These are phyloP conservation scores for Xylaria multiplex DNA, from an alignment of 2,329 filamentous ascomycete species.

Conservation along the genomic window DNA sequence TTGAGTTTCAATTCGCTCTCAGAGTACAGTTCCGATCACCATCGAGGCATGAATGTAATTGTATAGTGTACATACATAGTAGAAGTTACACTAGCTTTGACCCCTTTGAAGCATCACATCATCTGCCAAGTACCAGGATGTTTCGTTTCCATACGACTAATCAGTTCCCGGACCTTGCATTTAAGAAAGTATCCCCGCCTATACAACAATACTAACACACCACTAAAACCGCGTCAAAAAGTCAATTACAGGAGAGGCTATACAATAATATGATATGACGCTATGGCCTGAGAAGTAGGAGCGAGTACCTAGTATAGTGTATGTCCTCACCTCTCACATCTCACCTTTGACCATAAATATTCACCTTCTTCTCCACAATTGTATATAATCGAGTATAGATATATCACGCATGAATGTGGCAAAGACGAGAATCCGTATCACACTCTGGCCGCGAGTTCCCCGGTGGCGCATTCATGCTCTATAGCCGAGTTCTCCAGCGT, in stretches of 20 bases:
- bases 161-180: not conserved
- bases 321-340: not conserved
- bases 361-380: constrained; percentile 18
- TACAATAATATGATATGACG: constrained; percentile 10
- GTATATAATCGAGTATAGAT: not conserved
- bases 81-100: constrained; percentile 8
- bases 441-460: constrained; percentile 15
- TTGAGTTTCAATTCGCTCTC: not conserved
- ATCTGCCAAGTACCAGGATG: constrained; percentile 11
- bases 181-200: constrained; percentile 3
- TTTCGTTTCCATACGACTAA: constrained; percentile 27
- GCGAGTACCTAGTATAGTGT: not conserved
- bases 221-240: not conserved
- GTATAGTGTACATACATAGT: not conserved
- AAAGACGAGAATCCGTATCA: constrained; percentile 23
- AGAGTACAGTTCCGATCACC: constrained; percentile 4
- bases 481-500: constrained; percentile 7
- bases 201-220: constrained; percentile 12
- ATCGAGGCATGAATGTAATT: constrained; percentile 25
- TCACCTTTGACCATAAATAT: constrained; percentile 16
- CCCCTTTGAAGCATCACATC: constrained; percentile 23
- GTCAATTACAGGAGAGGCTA: constrained; percentile 2
- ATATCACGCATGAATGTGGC: constrained; percentile 27
- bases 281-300: constrained; percentile 9
- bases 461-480: constrained; percentile 27